A percentile compares a stretch with the other conserved stretches of the same genome.
Conservation (phyloP, 2,329 filamentous ascomycete genomes). For the Diaporthe sp. region DNA sequence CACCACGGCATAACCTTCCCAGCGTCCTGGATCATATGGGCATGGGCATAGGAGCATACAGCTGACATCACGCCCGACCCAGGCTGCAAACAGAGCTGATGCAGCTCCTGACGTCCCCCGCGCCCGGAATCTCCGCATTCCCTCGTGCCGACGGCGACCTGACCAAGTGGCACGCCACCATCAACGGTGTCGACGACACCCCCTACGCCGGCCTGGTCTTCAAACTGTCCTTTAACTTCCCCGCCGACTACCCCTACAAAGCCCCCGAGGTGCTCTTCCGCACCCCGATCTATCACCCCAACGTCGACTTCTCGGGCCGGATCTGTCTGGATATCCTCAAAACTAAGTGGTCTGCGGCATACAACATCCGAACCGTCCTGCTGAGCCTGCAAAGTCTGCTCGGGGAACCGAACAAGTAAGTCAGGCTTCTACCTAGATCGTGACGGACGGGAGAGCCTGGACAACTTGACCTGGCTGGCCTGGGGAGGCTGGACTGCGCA, state of each 20-base stretch:
- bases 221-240: slow-evolving; percentile 93
- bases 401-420: slow-evolving; percentile 98
- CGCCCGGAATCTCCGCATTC: slow-evolving; percentile 94
- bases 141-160: slow-evolving; percentile 91
- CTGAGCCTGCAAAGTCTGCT: slow-evolving; percentile 94
- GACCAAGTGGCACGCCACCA: slow-evolving; percentile 92
- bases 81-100: slow-evolving; percentile 98
- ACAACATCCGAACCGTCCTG: slow-evolving; percentile 94
- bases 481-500: not conserved
- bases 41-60: not conserved
- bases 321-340: slow-evolving; percentile 99
- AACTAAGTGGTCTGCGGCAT: slow-evolving; percentile 98
- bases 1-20: not conserved
- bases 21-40: not conserved
- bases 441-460: not conserved
- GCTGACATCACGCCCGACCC: slow-evolving; percentile 25
- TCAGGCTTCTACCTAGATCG: slow-evolving; percentile 32
- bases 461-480: not conserved
- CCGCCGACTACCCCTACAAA: slow-evolving; percentile 91
- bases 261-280: slow-evolving; percentile 95
- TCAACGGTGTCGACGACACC: slow-evolving; percentile 89
- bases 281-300: slow-evolving; percentile 99
- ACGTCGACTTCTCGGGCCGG: slow-evolving; percentile 95
- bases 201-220: slow-evolving; percentile 89
- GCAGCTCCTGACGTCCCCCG: slow-evolving; percentile 96